Conservation (phyloP, 768 basidiomycete species). For the Naganishia vishniacii region DNA sequence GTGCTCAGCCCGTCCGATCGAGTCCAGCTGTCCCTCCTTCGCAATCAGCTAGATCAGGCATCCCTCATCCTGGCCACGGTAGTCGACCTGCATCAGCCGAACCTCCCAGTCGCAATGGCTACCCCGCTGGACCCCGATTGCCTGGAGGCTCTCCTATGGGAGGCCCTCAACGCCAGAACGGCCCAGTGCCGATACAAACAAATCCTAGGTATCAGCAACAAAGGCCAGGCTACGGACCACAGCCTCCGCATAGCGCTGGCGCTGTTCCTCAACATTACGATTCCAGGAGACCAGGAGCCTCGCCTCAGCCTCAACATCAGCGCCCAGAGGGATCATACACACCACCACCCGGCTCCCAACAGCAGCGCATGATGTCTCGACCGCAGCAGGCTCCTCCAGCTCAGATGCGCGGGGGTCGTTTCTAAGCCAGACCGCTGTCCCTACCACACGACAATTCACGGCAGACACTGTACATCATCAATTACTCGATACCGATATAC, state of each 20-base stretch:
- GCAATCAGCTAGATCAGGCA: slow-evolving; percentile 29
- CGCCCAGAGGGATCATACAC: not conserved
- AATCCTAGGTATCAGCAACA: slow-evolving; percentile 18
- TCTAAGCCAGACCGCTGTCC: not conserved
- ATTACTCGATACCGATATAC: slow-evolving; percentile 4
- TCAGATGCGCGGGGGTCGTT: slow-evolving; percentile 4
- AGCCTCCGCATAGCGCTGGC: slow-evolving; percentile 10
- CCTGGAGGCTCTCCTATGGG: not conserved
- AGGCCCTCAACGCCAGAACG: slow-evolving; percentile 10
- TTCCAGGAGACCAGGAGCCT: slow-evolving; percentile 1
- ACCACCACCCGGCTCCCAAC: not conserved
- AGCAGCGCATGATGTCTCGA: slow-evolving; percentile 11
- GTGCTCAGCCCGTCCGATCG: slow-evolving; percentile 26
- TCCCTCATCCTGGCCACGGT: slow-evolving; percentile 5
- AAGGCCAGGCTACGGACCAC: slow-evolving; percentile 4
- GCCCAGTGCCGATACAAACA: slow-evolving; percentile 12
- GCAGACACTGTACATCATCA: not conserved
- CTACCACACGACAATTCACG: not conserved
- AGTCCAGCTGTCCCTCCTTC: slow-evolving; percentile 28
- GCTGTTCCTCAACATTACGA: slow-evolving; percentile 1
- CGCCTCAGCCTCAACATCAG: slow-evolving; percentile 18
- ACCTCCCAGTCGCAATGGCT: not conserved
- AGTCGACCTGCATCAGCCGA: slow-evolving; percentile 19
- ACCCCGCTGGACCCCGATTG: not conserved
- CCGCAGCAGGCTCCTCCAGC: slow-evolving; percentile 6